Conservation (phyloP, 768 basidiomycete genomes). For the Termitomyces sp. region DNA sequence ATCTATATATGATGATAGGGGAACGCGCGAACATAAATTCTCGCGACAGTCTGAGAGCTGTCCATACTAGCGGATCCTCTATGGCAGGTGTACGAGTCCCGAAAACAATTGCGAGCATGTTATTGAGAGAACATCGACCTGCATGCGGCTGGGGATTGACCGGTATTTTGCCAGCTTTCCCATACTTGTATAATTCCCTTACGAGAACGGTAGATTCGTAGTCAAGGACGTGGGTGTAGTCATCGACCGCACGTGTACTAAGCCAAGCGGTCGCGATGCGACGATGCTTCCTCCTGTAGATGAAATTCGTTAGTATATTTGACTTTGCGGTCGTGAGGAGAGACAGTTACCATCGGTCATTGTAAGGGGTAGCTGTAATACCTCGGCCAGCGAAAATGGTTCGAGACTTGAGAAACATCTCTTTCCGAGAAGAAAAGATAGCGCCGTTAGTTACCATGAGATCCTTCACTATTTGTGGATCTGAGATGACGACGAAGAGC, state of each 20-base stretch:
- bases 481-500: constrained; percentile 39
- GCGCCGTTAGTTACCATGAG: constrained; percentile 39
- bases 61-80: constrained; percentile 29
- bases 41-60: constrained; percentile 29
- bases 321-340: neutral
- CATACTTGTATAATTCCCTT: constrained; percentile 27
- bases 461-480: constrained; percentile 36
- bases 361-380: constrained; percentile 39
- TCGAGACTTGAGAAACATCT: constrained; percentile 38
- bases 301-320: neutral
- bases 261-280: constrained; percentile 30
- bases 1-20: neutral
- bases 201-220: constrained; percentile 34
- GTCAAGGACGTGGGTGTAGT: constrained; percentile 30
- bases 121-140: constrained; percentile 35
- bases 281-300: constrained; percentile 34
- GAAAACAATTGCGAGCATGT: constrained; percentile 39
- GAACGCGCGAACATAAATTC: constrained; percentile 36
- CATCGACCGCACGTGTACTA: constrained; percentile 26
- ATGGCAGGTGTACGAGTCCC: constrained; percentile 34
- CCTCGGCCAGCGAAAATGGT: constrained; percentile 37
- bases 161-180: constrained; percentile 23
- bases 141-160: constrained; percentile 34
- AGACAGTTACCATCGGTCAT: constrained; percentile 29
- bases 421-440: constrained; percentile 40